These are phyloP conservation scores for Yamadazyma nakazawae DNA, from an alignment of 805 yeast genomes.

Conservation along the genomic window DNA sequence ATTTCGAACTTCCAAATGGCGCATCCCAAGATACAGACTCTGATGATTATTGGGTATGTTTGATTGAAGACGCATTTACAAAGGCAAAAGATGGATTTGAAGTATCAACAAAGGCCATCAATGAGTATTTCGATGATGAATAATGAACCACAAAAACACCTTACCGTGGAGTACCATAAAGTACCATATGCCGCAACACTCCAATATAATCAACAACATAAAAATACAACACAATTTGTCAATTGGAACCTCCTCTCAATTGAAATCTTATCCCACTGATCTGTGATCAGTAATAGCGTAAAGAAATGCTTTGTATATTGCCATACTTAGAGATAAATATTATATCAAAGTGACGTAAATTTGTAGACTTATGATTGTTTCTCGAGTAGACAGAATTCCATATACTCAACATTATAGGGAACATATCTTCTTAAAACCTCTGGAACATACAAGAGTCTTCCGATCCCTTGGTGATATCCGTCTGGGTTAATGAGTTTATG, in stretches of 20 bases:
- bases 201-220: too few species aligned
- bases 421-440: slow-evolving; percentile 18
- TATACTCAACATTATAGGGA: slow-evolving; percentile 39
- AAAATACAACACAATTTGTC: too few species aligned
- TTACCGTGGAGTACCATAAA: not conserved
- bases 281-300: not conserved
- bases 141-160: slow-evolving; percentile 8
- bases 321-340: slow-evolving; percentile 2
- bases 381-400: slow-evolving; percentile 47
- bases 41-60: slow-evolving; percentile 38
- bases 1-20: slow-evolving; percentile 21
- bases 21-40: slow-evolving; percentile 8
- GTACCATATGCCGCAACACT: not conserved
- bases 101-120: slow-evolving; percentile 48
- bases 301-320: not conserved
- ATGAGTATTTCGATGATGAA: slow-evolving; percentile 47
- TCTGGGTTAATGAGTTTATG: slow-evolving; percentile 51
- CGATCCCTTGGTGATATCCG: slow-evolving; percentile 49
- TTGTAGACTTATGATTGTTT: not conserved
- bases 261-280: not conserved
- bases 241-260: not conserved
- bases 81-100: slow-evolving; percentile 51
- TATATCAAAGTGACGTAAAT: not conserved
- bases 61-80: slow-evolving; percentile 51
- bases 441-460: slow-evolving; percentile 55